phyloP scores from a whole-genome alignment of 495 filamentous ascomycete genomes.

The Patellaria atrata region DNA sequence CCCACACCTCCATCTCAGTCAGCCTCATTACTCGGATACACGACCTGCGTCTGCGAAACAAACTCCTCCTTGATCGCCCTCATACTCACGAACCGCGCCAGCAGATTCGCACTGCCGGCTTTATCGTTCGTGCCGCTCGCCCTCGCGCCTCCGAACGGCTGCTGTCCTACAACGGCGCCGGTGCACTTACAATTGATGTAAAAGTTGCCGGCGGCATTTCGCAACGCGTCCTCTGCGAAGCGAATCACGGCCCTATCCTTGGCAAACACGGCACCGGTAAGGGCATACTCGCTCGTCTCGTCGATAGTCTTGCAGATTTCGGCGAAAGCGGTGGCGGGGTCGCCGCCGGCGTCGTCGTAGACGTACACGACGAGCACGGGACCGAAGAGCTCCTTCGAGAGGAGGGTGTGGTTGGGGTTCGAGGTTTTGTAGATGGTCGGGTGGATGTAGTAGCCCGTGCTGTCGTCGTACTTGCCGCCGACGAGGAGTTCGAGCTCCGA shows the following conservation, averaged over 20 bases:
- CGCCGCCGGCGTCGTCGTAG: conserved; percentile 38
- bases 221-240: conserved; percentile 26
- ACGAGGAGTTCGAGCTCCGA: conserved; percentile 44
- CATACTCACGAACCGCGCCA: conserved; percentile 29
- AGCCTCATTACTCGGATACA: conserved; percentile 28
- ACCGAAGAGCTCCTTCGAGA: conserved; percentile 50
- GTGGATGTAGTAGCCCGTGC: conserved; percentile 50
- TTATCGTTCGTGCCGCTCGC: conserved; percentile 32
- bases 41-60: conserved; percentile 20
- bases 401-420: conserved; percentile 48
- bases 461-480: conserved; percentile 45
- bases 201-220: conserved; percentile 30
- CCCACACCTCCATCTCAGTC: conserved; percentile 6
- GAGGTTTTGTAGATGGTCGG: conserved; percentile 52
- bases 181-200: conserved; percentile 32
- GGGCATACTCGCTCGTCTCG: conserved; percentile 25
- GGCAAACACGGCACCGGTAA: conserved; percentile 31
- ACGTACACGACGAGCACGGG: conserved; percentile 46
- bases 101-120: conserved; percentile 28
- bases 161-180: conserved; percentile 29
- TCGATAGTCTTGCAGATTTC: conserved; percentile 25
- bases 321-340: conserved; percentile 16
- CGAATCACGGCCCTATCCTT: conserved; percentile 25
- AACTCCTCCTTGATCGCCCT: conserved; percentile 31
- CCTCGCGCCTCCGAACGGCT: conserved; percentile 30